A percentile compares a stretch with the other conserved stretches of the same genome.
phyloP scores from a whole-genome alignment of 495 filamentous ascomycete species.

The Penicillium paxilli region DNA sequence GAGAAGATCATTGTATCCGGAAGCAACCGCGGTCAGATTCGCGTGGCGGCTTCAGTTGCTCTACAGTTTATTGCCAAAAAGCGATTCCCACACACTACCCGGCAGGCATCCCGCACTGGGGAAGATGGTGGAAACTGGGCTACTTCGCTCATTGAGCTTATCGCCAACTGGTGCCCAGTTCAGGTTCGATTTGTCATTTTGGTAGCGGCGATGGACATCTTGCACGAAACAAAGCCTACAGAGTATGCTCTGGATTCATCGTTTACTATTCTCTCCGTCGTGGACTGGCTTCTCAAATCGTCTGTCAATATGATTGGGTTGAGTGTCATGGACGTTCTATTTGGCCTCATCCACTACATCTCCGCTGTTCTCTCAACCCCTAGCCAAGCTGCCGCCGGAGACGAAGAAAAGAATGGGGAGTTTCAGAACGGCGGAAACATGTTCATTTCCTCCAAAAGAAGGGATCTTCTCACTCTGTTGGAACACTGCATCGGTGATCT shows the following conservation, averaged over 20 bases:
- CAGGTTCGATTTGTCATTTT: constrained; percentile 88
- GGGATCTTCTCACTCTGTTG: constrained; percentile 62
- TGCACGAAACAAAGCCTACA: constrained; percentile 61
- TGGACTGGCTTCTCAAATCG: constrained; percentile 79
- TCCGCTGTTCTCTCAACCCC: constrained; percentile 68
- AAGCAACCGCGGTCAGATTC: constrained; percentile 74
- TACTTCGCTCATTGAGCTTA: constrained; percentile 72
- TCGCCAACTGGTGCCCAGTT: constrained; percentile 82
- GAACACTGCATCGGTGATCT: constrained; percentile 79
- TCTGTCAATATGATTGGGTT: constrained; percentile 90
- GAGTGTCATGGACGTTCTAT: constrained; percentile 87
- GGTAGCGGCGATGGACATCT: constrained; percentile 71
- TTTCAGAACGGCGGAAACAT: constrained; percentile 5
- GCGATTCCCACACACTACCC: constrained; percentile 33
- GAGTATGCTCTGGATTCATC: constrained; percentile 69
- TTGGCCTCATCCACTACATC: constrained; percentile 78
- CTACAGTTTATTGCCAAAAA: constrained; percentile 69
- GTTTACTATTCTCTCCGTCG: constrained; percentile 68
- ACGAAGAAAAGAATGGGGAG: constrained; percentile 20
- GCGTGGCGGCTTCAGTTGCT: constrained; percentile 66
- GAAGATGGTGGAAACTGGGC: constrained; percentile 65
- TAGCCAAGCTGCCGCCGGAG: constrained; percentile 35
- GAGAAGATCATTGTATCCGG: constrained; percentile 72
- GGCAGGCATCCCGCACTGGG: constrained; percentile 27
- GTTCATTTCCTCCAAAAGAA: constrained; percentile 42